These are phyloP conservation scores for Mytilinidion resinicola DNA, from an alignment of 495 filamentous ascomycete species.

Conservation along the genomic window DNA sequence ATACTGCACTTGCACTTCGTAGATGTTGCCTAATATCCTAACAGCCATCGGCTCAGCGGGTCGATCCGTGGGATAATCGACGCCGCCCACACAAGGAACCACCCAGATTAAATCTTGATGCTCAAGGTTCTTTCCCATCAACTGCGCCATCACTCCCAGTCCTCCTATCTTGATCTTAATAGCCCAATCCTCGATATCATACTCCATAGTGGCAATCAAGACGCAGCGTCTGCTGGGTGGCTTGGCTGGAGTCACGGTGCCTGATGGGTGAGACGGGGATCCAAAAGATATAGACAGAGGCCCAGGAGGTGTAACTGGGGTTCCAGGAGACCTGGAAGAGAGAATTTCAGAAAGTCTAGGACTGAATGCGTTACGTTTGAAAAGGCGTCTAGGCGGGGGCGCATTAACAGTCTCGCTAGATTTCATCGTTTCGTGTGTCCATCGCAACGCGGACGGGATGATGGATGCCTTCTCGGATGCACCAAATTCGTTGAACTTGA, in stretches of 20 bases:
- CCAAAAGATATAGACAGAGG: no score
- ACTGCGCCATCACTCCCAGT: constrained; percentile 58
- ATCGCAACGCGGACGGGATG: constrained; percentile 37
- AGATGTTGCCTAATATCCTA: constrained; percentile 57
- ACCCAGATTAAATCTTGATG: constrained; percentile 70
- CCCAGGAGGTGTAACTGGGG: no score
- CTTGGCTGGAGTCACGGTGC: no score
- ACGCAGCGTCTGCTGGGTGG: constrained; percentile 44
- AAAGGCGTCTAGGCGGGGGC: no score
- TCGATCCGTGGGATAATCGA: constrained; percentile 59
- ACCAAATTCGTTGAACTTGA: constrained; percentile 65
- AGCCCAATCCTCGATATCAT: constrained; percentile 64
- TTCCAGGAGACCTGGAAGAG: no score
- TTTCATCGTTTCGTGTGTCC: constrained; percentile 19
- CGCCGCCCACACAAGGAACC: constrained; percentile 65
- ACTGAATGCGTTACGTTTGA: no score
- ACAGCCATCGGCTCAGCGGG: constrained; percentile 58
- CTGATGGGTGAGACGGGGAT: neutral
- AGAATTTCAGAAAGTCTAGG: no score
- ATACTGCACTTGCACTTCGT: constrained; percentile 61
- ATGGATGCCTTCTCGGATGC: constrained; percentile 46
- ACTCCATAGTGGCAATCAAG: constrained; percentile 67
- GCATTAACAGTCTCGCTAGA: no score
- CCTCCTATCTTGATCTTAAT: constrained; percentile 73
- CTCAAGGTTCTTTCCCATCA: constrained; percentile 63